Evolutionary conservation across 257 asterid species (phyloP).

Genomic region (Salvia rosmarinus): DNA sequence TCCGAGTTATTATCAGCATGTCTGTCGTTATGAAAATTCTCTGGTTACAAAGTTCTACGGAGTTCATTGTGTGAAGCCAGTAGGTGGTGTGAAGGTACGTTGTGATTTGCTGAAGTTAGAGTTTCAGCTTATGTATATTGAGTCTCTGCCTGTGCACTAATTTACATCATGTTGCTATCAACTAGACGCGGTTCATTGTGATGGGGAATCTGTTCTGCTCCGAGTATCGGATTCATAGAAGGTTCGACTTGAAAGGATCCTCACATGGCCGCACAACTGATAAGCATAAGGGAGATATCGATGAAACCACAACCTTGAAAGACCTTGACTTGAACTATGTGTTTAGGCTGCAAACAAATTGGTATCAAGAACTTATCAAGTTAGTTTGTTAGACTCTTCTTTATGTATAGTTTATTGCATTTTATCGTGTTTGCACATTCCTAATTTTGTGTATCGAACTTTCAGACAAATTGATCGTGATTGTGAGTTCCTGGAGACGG

Average conservation of each 20-base stretch:
- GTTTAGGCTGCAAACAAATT: constrained; percentile 70
- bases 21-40: constrained; percentile 60
- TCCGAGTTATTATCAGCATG: constrained; percentile 59
- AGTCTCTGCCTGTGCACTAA: constrained; percentile 21
- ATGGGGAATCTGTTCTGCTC: constrained; percentile 98
- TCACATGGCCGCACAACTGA: constrained; percentile 91
- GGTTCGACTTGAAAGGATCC: constrained; percentile 94
- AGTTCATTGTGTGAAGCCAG: constrained; percentile 74
- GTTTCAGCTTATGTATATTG: neutral
- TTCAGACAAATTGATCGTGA: constrained; percentile 89
- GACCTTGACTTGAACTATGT: constrained; percentile 81
- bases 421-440: constrained; percentile 6
- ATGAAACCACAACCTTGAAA: constrained; percentile 90
- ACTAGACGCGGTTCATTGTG: constrained; percentile 87
- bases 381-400: constrained; percentile 39
- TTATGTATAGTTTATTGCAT: neutral
- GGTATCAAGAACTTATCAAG: constrained; percentile 91
- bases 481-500: constrained; percentile 85
- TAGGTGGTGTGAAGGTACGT: constrained; percentile 65
- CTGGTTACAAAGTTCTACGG: constrained; percentile 72
- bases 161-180: constrained; percentile 5
- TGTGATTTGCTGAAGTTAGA: neutral
- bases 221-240: constrained; percentile 85
- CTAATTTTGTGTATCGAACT: constrained; percentile 13
- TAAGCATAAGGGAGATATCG: constrained; percentile 76